Evolutionary conservation across 441 rosid species (phyloP), one percentile per base, ranked within the genome.

Genomic region (Cnidoscolus chayamansa): DNA sequence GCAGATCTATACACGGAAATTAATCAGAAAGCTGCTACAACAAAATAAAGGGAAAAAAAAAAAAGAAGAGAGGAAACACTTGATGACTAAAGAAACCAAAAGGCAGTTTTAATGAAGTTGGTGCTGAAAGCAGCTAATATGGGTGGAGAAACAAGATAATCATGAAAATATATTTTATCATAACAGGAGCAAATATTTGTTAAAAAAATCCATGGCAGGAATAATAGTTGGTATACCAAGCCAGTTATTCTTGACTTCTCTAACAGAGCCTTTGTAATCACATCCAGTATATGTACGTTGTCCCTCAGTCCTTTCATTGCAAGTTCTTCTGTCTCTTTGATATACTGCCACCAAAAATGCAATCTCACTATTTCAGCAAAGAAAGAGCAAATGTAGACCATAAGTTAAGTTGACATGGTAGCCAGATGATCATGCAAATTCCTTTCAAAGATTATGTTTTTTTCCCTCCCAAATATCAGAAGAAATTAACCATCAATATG

Each of bases 241-340:
- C 99, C 99, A 73, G 98, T 92, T 78, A 94, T 85, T 83, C 96
- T 92, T 6, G 94, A 92, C 61, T 84, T 82, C 75, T 89, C 93
- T 80, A 92, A 78, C 61, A 94, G 83, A 49, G 86, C 91, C 70
- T 80, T 79, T 2, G 90, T 83, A 76, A 94, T 85, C 62, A 86
- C 73, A 76, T 94, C 98, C 74, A 94, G 82, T 73, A 94, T 83
- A 72, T 84, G 88, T 75, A 84, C 85, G 79, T 94, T 94, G 63
- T 82, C 84, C 68, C 77, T 83, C 83, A 94, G 72, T 79, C 93
- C 97, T 74, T 86, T 83, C 86, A 92, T 81, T 19, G 99, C 97
- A 80, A 94, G 93, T 78, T 92, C 96, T 88, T 94, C 98, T 1
- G 99, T 88, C 83, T 92, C 97, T 71, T 90, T 97, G 75, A 92